These are phyloP conservation scores for Hypoxylon sp. DNA, from an alignment of 2,329 filamentous ascomycete species.

Conservation along the genomic window DNA sequence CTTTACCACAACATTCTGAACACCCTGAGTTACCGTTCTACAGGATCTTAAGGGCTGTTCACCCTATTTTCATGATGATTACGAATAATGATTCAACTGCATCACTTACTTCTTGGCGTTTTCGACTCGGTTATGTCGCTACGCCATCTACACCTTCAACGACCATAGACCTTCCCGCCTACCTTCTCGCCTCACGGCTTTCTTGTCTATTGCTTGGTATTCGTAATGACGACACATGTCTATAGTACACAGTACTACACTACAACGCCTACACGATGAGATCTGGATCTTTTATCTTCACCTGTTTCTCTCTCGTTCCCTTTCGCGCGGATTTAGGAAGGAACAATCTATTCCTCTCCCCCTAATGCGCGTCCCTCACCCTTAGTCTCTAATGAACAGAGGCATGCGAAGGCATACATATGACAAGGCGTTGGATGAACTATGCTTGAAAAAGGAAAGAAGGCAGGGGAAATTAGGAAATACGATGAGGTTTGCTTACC, in stretches of 20 bases:
- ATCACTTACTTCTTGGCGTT: constrained; percentile 21
- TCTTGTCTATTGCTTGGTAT: constrained; percentile 52
- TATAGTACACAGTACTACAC: constrained; percentile 45
- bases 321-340: constrained; percentile 23
- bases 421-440: constrained; percentile 39
- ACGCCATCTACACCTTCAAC: constrained; percentile 24
- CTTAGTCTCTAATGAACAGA: constrained; percentile 6
- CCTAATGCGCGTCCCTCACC: constrained; percentile 8
- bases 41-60: constrained; percentile 8
- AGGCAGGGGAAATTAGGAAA: constrained; percentile 28
- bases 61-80: constrained; percentile 36
- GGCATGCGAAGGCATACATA: constrained; percentile 25
- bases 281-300: constrained; percentile 39
- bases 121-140: constrained; percentile 26
- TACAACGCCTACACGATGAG: constrained; percentile 42
- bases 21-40: constrained; percentile 22
- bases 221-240: constrained; percentile 50
- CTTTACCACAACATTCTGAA: constrained; percentile 58
- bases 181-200: constrained; percentile 53
- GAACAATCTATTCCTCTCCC: constrained; percentile 2
- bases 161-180: constrained; percentile 45
- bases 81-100: constrained; percentile 43
- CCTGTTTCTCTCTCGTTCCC: constrained; percentile 28
- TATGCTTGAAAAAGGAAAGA: constrained; percentile 22
- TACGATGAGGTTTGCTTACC: constrained; percentile 30